Evolutionary conservation across 495 filamentous ascomycete genomes (phyloP).

Genomic region (Talaromyces wortmannii): DNA sequence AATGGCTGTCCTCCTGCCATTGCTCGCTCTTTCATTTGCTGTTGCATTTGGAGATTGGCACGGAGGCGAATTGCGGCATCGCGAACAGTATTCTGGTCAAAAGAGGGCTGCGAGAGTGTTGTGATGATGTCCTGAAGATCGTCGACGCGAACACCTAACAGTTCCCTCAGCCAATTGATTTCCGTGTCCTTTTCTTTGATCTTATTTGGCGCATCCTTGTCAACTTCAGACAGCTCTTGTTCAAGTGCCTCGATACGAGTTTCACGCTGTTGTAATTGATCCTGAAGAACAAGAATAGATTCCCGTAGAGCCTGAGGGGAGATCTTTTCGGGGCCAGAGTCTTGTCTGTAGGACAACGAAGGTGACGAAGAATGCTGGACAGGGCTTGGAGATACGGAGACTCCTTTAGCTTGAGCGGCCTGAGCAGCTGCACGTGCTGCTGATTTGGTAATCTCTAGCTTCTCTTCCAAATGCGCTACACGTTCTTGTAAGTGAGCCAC

Average conservation of each 20-base stretch:
- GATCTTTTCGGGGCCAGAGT: slow-evolving; percentile 69
- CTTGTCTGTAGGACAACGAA: slow-evolving; percentile 33
- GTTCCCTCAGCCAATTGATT: slow-evolving; percentile 89
- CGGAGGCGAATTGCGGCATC: slow-evolving; percentile 90
- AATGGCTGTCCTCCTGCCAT: slow-evolving; percentile 38
- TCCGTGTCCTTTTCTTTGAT: slow-evolving; percentile 88
- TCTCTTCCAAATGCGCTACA: slow-evolving; percentile 76
- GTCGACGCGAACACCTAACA: slow-evolving; percentile 81
- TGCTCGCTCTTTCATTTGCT: slow-evolving; percentile 80
- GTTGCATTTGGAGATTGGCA: slow-evolving; percentile 95
- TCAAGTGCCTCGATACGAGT: slow-evolving; percentile 81
- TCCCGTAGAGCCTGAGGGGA: slow-evolving; percentile 91
- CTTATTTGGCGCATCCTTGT: slow-evolving; percentile 69
- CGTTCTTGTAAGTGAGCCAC: slow-evolving; percentile 73
- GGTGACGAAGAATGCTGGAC: slow-evolving; percentile 32
- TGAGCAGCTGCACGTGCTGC: slow-evolving; percentile 82
- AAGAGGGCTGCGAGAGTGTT: slow-evolving; percentile 63
- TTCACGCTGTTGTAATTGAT: slow-evolving; percentile 93
- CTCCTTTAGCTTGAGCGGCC: slow-evolving; percentile 62
- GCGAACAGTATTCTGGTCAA: slow-evolving; percentile 68
- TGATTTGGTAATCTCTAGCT: slow-evolving; percentile 81
- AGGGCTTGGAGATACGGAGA: slow-evolving; percentile 16
- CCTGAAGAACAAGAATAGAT: slow-evolving; percentile 91
- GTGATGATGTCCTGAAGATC: slow-evolving; percentile 89
- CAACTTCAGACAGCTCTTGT: slow-evolving; percentile 55